Evolutionary conservation across 257 asterid genomes (phyloP), one percentile per base, ranked within the genome.

Genomic region (Nicotiana attenuata): DNA sequence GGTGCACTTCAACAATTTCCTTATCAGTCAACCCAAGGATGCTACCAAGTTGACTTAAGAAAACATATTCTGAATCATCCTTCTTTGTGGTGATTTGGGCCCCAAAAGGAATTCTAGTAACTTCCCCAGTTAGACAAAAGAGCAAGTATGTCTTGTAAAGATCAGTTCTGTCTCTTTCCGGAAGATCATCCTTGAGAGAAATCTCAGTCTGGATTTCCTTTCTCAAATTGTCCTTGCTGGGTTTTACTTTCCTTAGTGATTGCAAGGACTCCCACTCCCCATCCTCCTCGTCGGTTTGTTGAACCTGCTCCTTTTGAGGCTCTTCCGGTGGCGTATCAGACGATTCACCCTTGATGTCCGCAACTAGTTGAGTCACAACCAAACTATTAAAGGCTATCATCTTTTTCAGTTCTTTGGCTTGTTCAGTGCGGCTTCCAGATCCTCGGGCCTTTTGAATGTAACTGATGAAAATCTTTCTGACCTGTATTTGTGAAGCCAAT

Each of bases 271-370:
- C 94, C 98, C 98, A 94, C 85, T 94, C 99, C 85, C 88, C 98
- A 1, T 88, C 93, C 26, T 88, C 93, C 26, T 90, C 92, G 9
- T 83, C 89, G 1, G 15, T 66, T 57, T 78, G 85, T 82, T 83
- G 82, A 75, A 77, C 86, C 91, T 81, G 41, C 76, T 86, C 85
- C 29, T 79, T 59, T 71, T 59, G 80, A 78, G 90, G 86, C 87
- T 89, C 92, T 86, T 90, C 94, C 15, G 87, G 79, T 41, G 88
- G 85, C 65, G 85, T 73, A 24, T 89, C 93, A 45, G 88, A 69
- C 63, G 98, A 88, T 79, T 96, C 98, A 17, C 97, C 98, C 88
- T 93, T 96, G 84, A 96, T 93, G 86, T 96, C 99, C 2, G 97
- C 90, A 76, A 96, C 89, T 69, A 96, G 87, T 87, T 87, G 89